Evolutionary conservation across 331 rosid species (phyloP).

Genomic region (Saraca asoca): DNA sequence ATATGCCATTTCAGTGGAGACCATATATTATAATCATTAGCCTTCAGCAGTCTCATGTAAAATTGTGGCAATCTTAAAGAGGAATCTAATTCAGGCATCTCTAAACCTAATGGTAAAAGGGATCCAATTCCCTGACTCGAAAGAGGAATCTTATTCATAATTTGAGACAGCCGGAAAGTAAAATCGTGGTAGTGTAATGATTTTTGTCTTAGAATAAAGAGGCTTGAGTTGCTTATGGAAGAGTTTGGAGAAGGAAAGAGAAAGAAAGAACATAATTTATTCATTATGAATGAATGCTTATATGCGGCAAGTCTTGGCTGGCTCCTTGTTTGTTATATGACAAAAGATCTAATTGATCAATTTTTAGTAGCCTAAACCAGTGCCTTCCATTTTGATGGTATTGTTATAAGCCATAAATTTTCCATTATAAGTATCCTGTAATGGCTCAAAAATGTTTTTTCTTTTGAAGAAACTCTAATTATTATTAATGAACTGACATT

Average conservation of each 20-base stretch:
- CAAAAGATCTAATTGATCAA: constrained; percentile 12
- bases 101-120: not conserved
- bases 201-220: not conserved
- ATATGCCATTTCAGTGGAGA: not conserved
- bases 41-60: not conserved
- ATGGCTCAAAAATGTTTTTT: not conserved
- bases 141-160: not conserved
- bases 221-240: constrained; percentile 19
- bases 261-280: not conserved
- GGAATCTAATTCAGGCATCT: not conserved
- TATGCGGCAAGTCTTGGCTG: not conserved
- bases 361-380: constrained; percentile 18
- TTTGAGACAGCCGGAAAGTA: constrained; percentile 5
- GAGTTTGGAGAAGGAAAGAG: not conserved
- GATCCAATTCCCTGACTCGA: not conserved
- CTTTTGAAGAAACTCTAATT: not conserved
- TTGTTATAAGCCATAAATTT: not conserved
- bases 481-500: constrained; percentile 29
- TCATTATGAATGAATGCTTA: constrained; percentile 2
- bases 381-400: not conserved
- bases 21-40: not conserved
- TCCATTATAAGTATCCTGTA: not conserved
- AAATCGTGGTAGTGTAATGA: not conserved
- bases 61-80: not conserved
- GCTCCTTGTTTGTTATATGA: not conserved